Conservation (phyloP, 106 monocot genomes). For the Allium cepa region DNA sequence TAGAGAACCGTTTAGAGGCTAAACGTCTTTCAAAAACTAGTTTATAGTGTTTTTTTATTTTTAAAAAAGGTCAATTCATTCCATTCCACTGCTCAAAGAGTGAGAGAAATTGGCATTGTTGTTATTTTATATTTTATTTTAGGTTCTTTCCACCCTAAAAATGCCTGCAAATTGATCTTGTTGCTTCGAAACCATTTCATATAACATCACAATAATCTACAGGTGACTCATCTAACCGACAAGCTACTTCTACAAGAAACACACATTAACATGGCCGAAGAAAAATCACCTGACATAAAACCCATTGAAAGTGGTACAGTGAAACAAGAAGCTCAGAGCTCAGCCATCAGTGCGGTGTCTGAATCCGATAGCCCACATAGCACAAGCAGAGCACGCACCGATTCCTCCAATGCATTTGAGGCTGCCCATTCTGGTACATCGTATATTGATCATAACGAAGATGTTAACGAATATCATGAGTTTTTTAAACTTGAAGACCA, state of each 20-base stretch:
- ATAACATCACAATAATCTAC: neutral
- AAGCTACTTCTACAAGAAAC: slow-evolving; percentile 25
- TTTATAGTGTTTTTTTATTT: too few relatives aligned
- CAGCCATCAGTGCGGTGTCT: slow-evolving; percentile 18
- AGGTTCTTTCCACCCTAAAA: too few relatives aligned
- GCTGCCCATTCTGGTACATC: slow-evolving; percentile 18
- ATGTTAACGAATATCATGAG: slow-evolving; percentile 12
- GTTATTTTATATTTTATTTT: too few relatives aligned
- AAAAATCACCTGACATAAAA: neutral
- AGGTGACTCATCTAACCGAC: slow-evolving; percentile 24
- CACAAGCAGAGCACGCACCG: neutral
- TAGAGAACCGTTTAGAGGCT: too few relatives aligned
- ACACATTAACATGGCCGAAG: neutral
- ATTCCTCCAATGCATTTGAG: slow-evolving; percentile 29
- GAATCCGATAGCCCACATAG: slow-evolving; percentile 18
- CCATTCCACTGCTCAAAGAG: too few relatives aligned
- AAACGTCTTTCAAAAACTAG: too few relatives aligned
- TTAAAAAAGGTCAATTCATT: too few relatives aligned
- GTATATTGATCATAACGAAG: slow-evolving; percentile 14
- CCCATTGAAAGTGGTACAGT: neutral
- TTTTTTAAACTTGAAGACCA: slow-evolving; percentile 17
- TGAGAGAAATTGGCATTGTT: too few relatives aligned
- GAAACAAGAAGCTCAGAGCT: slow-evolving; percentile 34
- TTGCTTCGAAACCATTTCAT: too few relatives aligned
- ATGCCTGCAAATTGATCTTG: too few relatives aligned